These are phyloP conservation scores for Hypoxylon sp. DNA, from an alignment of 2,329 filamentous ascomycete species.

Conservation along the genomic window DNA sequence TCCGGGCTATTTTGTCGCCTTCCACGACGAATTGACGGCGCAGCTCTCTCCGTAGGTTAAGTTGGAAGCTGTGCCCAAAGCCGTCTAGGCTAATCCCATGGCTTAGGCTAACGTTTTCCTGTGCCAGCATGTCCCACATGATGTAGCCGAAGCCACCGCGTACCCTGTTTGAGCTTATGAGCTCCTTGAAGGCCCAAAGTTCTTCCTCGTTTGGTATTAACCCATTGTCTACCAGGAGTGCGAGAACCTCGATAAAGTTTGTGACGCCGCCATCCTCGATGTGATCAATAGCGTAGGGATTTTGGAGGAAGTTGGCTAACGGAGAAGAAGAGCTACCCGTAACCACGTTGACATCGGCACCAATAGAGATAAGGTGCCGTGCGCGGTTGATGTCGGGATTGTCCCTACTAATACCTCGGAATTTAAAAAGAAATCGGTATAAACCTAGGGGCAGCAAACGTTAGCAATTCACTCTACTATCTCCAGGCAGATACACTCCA, in stretches of 20 bases:
- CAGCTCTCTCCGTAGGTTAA: not conserved
- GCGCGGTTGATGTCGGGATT: not conserved
- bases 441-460: not conserved
- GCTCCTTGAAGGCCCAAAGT: not conserved
- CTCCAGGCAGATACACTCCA: too few species aligned
- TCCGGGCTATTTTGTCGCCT: not conserved
- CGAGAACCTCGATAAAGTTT: not conserved
- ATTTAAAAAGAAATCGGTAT: not conserved
- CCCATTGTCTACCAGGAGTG: not conserved
- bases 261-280: not conserved
- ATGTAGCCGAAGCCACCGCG: too few species aligned
- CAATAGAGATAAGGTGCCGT: constrained; percentile 13
- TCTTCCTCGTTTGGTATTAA: not conserved
- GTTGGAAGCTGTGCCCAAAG: not conserved
- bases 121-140: too few species aligned
- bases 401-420: too few species aligned
- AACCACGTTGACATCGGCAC: constrained; percentile 3
- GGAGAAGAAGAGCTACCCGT: too few species aligned
- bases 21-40: not conserved
- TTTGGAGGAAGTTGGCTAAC: too few species aligned
- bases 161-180: not conserved
- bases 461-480: not conserved
- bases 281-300: too few species aligned
- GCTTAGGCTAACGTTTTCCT: too few species aligned
- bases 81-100: too few species aligned